Evolutionary conservation across 805 yeast genomes (phyloP).

Genomic region (Yueomyces sinensis): DNA sequence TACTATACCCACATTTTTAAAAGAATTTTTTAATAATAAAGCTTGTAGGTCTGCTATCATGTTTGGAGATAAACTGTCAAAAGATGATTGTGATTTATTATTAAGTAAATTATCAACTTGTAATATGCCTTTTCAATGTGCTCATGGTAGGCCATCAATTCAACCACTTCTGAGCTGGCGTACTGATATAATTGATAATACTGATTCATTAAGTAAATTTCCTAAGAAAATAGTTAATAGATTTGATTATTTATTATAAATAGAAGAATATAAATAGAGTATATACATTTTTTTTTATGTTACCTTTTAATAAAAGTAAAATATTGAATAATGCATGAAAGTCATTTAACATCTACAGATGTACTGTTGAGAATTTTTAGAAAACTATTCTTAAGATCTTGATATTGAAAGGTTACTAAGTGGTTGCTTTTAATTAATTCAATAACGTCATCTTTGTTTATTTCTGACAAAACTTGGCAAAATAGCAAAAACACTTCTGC

Average conservation of each 20-base stretch:
- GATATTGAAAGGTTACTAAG: neutral
- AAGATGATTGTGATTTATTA: conserved; percentile 31
- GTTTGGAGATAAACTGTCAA: conserved; percentile 48
- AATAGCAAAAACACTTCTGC: conserved; percentile 36
- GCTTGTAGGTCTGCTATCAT: conserved; percentile 61
- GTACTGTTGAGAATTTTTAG: conserved; percentile 2
- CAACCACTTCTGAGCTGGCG: conserved; percentile 31
- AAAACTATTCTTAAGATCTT: neutral
- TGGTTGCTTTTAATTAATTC: neutral
- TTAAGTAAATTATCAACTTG: conserved; percentile 34
- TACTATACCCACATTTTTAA: conserved; percentile 37
- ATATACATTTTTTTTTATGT: no score
- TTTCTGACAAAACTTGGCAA: conserved; percentile 29
- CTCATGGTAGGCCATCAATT: conserved; percentile 73
- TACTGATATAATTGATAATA: no score
- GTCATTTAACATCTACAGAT: no score
- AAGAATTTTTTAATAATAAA: conserved; percentile 39
- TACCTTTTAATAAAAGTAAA: no score
- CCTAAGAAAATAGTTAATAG: no score
- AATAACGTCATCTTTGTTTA: conserved; percentile 24
- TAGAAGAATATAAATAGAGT: no score
- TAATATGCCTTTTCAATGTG: conserved; percentile 60
- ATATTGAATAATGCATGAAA: no score
- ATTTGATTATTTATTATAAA: no score
- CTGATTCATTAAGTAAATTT: no score